Base-by-base conservation (phyloP, 2,329 filamentous ascomycete species). In the Fusarium ambrosium region DNA sequence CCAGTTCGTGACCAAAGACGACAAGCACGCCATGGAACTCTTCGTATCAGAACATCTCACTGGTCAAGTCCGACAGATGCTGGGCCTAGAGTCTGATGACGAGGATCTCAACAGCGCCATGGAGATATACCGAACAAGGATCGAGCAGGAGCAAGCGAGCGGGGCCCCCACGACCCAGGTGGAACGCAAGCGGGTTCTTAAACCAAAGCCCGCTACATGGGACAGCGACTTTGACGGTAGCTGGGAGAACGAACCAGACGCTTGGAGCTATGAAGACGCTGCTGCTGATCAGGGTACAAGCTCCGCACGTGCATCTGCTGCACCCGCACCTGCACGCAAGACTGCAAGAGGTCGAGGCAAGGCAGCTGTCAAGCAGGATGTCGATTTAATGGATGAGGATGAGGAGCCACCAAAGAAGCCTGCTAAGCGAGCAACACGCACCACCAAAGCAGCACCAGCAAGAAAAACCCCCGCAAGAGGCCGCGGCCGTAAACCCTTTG, bases 1-100 rank as follows among this genome's bases (percentile, higher is more conserved):
- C 56, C 94, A 97, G 71, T 99, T 97, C 78, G 95, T 99, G 29
- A 92, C 95, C 81, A 98, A 98, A 77, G 95, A 98, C 75, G 97
- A 99, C 85, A 97, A 95, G 80, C 92, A 97, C 78, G 95, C 95
- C 4, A 95, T 98, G 92, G 92, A 95, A 79, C 86, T 91, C 51
- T 96, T 96, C 77, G 92, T 96, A 11, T 90, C 89, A 24, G 92
- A 95, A 36, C 93, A 92, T 16, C 85, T 96, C 3, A 87, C 90
- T 3, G 90, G 88, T 24, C 93, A 95, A 79, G 89, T 95, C 20
- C 91, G 91, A 75, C 89, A 93, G 71, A 87, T 96, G 78, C 86
- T 95, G 37, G 86, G 87, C 1, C 84, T 94, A 7, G 90, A 93
- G 55, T 87, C 89, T 0, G 91, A 93, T 22, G 90, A 92, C 36